Base-by-base conservation (phyloP, 108 stramenopile genomes). In the Skeletonema potamos region DNA sequence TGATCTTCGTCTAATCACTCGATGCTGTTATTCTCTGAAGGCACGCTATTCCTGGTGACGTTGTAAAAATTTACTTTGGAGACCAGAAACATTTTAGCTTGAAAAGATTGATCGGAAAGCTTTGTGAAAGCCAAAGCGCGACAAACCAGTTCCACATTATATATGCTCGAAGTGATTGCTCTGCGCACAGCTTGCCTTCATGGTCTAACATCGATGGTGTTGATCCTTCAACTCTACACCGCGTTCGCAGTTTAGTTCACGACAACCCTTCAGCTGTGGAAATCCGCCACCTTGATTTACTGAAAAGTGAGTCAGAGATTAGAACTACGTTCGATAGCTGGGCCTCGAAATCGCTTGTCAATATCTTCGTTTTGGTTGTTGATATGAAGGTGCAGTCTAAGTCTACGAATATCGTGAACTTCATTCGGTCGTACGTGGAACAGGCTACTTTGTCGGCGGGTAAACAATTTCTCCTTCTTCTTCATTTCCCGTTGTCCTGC, bases 241-340 rank as follows among this genome's bases (percentile, higher is more conserved):
- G 48, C 6, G 58, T 74, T 3, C 27, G 57, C 54, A 68, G 37
- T 60, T 30, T 74, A 28, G 57, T 74, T 9, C 66, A 68, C 10
- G 66, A 74, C 4, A 39, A 68, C 29, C 41, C 67, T 24, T 27
- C 67, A 2, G 11, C 24, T 26, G 58, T 74, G 18, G 58, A 58
- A 58, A 68, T 74, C 24, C 39, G 68, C 17, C 73, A 74, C 58
- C 66, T 74, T 44, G 73, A 67, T 61, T 56, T 67, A 39, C 54
- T 74, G 27, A 67, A 68, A 46, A 66, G 67, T 11, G 73, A 74
- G 27, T 30, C 57, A 10, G 10, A 57, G 12, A 24, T 74, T 4
- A 60, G 66, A 26, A 30, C 41, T 22, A 11, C 32, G 4, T 59
- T 74, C 41, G 73, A 74, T 67, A 22, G 65, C 7, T 74, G 73